phyloP scores from a whole-genome alignment of 164 flowering plant species.

The Dillenia turbinata region DNA sequence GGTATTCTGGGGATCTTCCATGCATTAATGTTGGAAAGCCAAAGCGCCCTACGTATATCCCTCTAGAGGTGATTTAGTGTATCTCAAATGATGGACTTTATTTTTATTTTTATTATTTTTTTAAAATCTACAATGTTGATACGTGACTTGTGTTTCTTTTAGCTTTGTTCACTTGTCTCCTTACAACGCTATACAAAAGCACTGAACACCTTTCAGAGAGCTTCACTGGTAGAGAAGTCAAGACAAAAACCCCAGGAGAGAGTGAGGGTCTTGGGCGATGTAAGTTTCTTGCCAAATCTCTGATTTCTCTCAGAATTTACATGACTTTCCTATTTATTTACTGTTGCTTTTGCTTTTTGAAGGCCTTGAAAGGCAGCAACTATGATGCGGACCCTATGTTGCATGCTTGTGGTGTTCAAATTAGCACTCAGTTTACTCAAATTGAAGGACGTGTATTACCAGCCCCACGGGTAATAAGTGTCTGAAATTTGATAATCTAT shows the following conservation, averaged over 20 bases:
- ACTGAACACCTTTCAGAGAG: slow-evolving; percentile 55
- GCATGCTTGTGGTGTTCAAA: slow-evolving; percentile 51
- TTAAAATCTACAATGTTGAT: not conserved
- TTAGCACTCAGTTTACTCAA: slow-evolving; percentile 50
- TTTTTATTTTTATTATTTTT: not conserved
- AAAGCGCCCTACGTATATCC: slow-evolving; percentile 56
- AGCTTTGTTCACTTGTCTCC: slow-evolving; percentile 83
- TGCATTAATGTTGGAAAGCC: slow-evolving; percentile 76
- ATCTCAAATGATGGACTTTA: not conserved
- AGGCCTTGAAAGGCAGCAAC: slow-evolving; percentile 53
- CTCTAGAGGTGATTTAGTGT: slow-evolving; percentile 44
- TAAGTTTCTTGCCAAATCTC: slow-evolving; percentile 19
- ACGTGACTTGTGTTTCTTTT: not conserved
- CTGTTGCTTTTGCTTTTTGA: slow-evolving; percentile 7
- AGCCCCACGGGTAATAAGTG: slow-evolving; percentile 64
- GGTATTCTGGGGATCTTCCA: slow-evolving; percentile 43
- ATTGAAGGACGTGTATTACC: slow-evolving; percentile 78
- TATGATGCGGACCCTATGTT: slow-evolving; percentile 76
- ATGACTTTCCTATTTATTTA: not conserved
- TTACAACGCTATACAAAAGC: slow-evolving; percentile 90
- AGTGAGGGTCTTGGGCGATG: slow-evolving; percentile 57
- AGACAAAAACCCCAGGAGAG: slow-evolving; percentile 92
- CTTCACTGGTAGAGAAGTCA: slow-evolving; percentile 87
- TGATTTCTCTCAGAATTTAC: not conserved
- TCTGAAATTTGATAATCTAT: not conserved